Base-by-base conservation (phyloP, 345 rosid species). In the Limnanthes douglasii region DNA sequence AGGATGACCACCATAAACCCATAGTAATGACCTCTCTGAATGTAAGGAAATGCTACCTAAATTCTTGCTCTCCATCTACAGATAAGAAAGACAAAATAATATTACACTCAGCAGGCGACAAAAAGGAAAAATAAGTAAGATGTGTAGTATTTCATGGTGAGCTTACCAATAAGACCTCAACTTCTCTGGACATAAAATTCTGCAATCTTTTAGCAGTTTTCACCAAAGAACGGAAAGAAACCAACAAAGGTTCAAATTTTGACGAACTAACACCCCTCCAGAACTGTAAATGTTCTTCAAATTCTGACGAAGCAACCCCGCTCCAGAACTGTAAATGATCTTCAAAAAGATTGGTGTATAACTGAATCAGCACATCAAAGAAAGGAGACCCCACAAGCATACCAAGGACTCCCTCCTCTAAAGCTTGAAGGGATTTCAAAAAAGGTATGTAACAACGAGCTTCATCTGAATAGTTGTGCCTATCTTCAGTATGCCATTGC, bases 1-100 rank as follows among this genome's bases (percentile, higher is more conserved):
- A 17, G 97, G 95, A 65, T 83, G 97, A 42, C 97, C 97, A 15
- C 93, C 95, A 54, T 74, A 60, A 59, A 69, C 59, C 97, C 95
- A 88, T 20, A 88, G 72, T 66, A 83, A 60, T 32, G 90, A 70
- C 64, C 54, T 82, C 42, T 72, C 66, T 11, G 76, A 53, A 48
- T 33, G 55, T 57, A 55, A 40, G 41, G 68, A 66, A 43, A 47
- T 44, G 48, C 60, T 45, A 53, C 51, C 66, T 12, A 73, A 54
- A 58, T 64, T 64, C 57, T 56, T 60, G 53, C 64, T 63, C 49
- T 53, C 75, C 66, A 54, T 53, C 77, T 74, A 37, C 34, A 48
- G 26, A n/a, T n/a, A 53, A 33, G 39, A 46, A 53, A 37, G 17
- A 31, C 41, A n/a, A n/a, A 51, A 44, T n/a, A 33, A 45, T 29